Base-by-base conservation (phyloP, 768 basidiomycete species). In the Lentinula edodes region DNA sequence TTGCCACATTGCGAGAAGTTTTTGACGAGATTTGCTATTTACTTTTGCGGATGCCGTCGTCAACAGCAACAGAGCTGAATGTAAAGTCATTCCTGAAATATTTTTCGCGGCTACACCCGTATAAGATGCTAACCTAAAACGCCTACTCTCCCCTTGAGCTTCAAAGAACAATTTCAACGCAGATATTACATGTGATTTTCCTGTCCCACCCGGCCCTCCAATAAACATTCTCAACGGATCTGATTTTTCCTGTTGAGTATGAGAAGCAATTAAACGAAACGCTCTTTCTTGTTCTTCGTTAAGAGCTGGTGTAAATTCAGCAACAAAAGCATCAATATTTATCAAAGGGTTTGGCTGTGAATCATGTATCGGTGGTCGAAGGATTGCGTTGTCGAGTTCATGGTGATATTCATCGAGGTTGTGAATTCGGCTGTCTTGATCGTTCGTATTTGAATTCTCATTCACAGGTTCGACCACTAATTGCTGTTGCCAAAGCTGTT, bases 51-150 rank as follows among this genome's bases (percentile, higher is more conserved):
- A 7, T 6, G 18, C 5, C n/a, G 7, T 5, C 10, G 36, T 32
- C 10, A 43, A 35, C 3, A 46, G 51, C 1, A 52, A 16, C 13
- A 62, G 56, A 9, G 62, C 57, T 0, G 62, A 16, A 23, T 62
- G 62, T 3, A 62, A 13, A 7, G 62, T 62, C 62, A 62, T 62
- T 1, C 62, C 62, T 2, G 38, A 20, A 23, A 62, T 62, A 39
- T 62, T 59, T 3, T 58, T 41, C 10, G 57, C 62, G n/a, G 62
- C 62, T 0, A 62, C 56, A 38, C 62, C 62, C 18, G 62, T 62
- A 43, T 41, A 62, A 4, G 62, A 57, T 2, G 57, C 18, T 12
- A 62, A 34, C 3, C 57, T 42, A n/a, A 62, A 62, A 12, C 62
- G 18, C 16, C 62, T 28, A 0, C 1, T 15, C 48, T 62, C 35